Evolutionary conservation across 2,329 filamentous ascomycete genomes (phyloP), one percentile per base, ranked within the genome.

Genomic region (Aspergillus puulaauensis): DNA sequence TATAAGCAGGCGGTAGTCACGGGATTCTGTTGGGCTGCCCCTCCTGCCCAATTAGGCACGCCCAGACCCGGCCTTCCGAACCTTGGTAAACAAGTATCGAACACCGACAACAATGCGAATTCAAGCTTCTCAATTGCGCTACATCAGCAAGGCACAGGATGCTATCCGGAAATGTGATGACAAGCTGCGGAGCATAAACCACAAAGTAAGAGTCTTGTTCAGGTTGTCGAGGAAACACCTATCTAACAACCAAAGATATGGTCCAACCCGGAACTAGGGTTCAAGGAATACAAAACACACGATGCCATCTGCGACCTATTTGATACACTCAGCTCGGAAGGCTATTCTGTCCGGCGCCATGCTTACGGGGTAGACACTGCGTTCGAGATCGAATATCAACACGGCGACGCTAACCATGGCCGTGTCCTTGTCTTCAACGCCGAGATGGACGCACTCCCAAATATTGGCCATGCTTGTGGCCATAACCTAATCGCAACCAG

Each of bases 281-380:
- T 79, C 60, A 67, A 81, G 52, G 82, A 85, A 61, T 68, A 75
- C 62, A 72, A 76, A n/a, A 82, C 82, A 1, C 80, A 83, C 59
- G 74, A 81, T 39, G 73, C 72, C 11, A 77, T 84, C 40, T 75
- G 77, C 15, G 61, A 54, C 61, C 14, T 74, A 70, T 62, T 73
- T 79, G 12, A 71, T 70, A 51, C 58, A 60, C 24, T 72, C 17
- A 37, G 62, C 15, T 59, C 63, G 0, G 72, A 75, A 8, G 80
- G 77, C 0, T 81, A 79, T 60, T 49, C 64, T 0, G 77, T 83
- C 7, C 75, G 67, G 3, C 74, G 75, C 1, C 75, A 79, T 44
- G 77, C 78, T 0, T 82, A 81, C 65, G 80, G 76, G 3, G 59
- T 84, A 1, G 69, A 75, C 9, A 84, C 82, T 0, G 74, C 80